Conservation (phyloP, 192 early-diverging fungal genomes). For the Spizellomyces sp. region DNA sequence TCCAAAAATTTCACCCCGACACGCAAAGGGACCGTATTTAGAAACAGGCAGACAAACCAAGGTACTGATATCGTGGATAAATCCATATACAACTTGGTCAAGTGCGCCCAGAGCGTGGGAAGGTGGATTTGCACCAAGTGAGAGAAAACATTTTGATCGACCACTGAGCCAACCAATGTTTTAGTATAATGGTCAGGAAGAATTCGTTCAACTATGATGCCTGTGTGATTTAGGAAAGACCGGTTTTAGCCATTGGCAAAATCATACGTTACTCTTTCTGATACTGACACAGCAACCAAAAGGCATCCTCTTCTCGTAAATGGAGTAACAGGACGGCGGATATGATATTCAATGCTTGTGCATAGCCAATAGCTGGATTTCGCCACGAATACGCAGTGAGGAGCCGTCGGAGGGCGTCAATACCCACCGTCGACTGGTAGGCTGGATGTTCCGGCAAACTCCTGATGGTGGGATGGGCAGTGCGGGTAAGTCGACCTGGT, state of each 20-base stretch:
- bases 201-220: constrained; percentile 56
- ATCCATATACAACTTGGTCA: constrained; percentile 59
- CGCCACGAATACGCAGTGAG: constrained; percentile 64
- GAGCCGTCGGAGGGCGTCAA: constrained; percentile 54
- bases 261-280: not conserved
- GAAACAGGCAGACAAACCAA: constrained; percentile 63
- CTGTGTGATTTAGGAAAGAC: constrained; percentile 14
- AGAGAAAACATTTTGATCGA: constrained; percentile 59
- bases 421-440: constrained; percentile 54
- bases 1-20: constrained; percentile 58
- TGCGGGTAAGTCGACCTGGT: constrained; percentile 12
- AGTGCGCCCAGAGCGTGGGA: constrained; percentile 47
- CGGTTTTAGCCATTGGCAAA: not conserved
- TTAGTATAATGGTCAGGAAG: constrained; percentile 65
- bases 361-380: constrained; percentile 63
- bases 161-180: constrained; percentile 61
- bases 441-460: constrained; percentile 63
- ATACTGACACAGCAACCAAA: constrained; percentile 58
- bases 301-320: constrained; percentile 60
- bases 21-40: constrained; percentile 54
- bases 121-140: constrained; percentile 47
- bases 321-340: constrained; percentile 56
- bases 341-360: constrained; percentile 66
- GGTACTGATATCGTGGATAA: constrained; percentile 60
- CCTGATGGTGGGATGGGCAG: constrained; percentile 16